These are phyloP conservation scores for Veloboletus limbatus DNA, from an alignment of 1,284 basidiomycete genomes.

Conservation along the genomic window DNA sequence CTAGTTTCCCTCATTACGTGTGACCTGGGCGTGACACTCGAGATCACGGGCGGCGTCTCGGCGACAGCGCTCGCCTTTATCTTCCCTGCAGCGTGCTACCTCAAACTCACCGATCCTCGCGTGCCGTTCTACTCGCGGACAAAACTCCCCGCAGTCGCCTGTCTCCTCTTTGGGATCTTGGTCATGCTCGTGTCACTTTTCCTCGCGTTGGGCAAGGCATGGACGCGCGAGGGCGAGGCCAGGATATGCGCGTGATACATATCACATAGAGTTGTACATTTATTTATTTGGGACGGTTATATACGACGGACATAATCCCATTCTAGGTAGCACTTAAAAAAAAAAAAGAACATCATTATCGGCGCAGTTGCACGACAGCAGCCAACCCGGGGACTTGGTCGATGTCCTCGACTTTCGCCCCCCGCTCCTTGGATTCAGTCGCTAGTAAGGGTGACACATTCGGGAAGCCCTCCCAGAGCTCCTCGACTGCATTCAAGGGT, in stretches of 20 bases:
- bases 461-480: constrained; percentile 69
- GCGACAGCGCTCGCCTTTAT: constrained; percentile 95
- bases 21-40: constrained; percentile 95
- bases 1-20: constrained; percentile 90
- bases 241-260: constrained; percentile 65
- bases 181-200: constrained; percentile 81
- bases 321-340: constrained; percentile 7
- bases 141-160: constrained; percentile 74
- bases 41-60: constrained; percentile 93
- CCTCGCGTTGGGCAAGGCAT: constrained; percentile 73
- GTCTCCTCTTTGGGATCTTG: constrained; percentile 70
- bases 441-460: constrained; percentile 79
- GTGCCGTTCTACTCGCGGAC: constrained; percentile 63
- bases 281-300: constrained; percentile 17
- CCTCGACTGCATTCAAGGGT: constrained; percentile 58
- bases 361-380: constrained; percentile 39
- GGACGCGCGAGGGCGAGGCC: constrained; percentile 66
- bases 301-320: constrained; percentile 9
- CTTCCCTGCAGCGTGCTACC: constrained; percentile 86
- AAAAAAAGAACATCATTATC: constrained; percentile 8
- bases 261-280: constrained; percentile 10
- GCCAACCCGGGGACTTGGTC: constrained; percentile 62
- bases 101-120: constrained; percentile 63
- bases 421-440: constrained; percentile 72
- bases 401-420: constrained; percentile 63